Evolutionary conservation across 345 rosid genomes (phyloP), one percentile per base, ranked within the genome.

Genomic region (Luvunga scandens): DNA sequence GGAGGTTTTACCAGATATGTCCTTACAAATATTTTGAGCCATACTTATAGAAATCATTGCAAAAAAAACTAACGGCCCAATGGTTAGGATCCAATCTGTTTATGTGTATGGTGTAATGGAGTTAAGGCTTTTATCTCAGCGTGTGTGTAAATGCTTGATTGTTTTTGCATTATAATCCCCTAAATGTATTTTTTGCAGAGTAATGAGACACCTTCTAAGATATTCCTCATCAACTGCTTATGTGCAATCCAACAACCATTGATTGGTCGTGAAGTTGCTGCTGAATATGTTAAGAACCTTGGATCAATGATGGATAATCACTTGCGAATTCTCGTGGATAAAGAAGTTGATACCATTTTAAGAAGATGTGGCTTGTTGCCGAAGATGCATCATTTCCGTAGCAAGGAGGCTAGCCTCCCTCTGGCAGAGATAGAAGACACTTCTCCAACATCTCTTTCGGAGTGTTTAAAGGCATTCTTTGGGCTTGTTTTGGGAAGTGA

Each of bases 171-270:
- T 67, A 68, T 69, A 39, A 74, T 75, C 59, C 55, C 65, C 60
- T 65, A 36, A n/a, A 72, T 36, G 28, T 55, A n/a, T 19, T 56
- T 19, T 60, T 82, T 42, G 87, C 92, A 94, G 99, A 92, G 89
- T 81, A 89, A 85, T 1, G 97, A 92, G 85, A 88, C 88, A 69
- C 94, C 99, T 9, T 85, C 98, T 30, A 92, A 92, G 81, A 90
- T 96, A 62, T 96, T 96, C 91, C 97, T 96, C 77, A 85, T 96
- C 88, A 96, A 96, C 86, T 93, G 98, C 82, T 69, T 94, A 76
- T 90, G 91, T 71, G 92, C 97, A 53, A 91, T 96, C 84, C 98
- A 90, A 64, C 98, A 91, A 81, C 98, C 99, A 9, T 79, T 96
- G 71, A 84, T 84, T 7, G 82, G 92, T 79, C 91, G 89, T 16